Evolutionary conservation across 805 yeast species (phyloP).

Genomic region (Lachancea fermentati): DNA sequence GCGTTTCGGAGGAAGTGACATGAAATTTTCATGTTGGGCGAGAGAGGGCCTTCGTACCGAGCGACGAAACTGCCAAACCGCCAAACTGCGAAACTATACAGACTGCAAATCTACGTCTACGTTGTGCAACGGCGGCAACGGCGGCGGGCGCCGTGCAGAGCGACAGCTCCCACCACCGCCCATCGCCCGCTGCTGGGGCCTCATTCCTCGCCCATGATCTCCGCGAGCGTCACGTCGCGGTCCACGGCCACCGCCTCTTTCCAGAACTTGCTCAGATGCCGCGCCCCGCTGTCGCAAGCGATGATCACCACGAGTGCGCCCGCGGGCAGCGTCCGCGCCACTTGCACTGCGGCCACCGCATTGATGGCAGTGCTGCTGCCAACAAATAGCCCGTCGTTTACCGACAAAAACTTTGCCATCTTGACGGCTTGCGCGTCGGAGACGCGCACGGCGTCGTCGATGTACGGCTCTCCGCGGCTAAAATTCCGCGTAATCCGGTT

Average conservation of each 20-base stretch:
- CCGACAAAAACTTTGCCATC: conserved; percentile 82
- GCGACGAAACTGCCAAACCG: too few relatives aligned
- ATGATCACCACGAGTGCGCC: conserved; percentile 74
- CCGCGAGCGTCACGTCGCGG: conserved; percentile 31
- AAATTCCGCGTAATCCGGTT: conserved; percentile 84
- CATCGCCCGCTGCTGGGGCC: too few relatives aligned
- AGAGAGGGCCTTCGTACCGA: too few relatives aligned
- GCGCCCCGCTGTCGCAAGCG: conserved; percentile 86
- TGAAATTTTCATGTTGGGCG: not conserved
- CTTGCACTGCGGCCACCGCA: conserved; percentile 78
- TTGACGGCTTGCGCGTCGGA: conserved; percentile 72
- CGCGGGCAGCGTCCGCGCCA: conserved; percentile 44
- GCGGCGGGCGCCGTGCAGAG: too few relatives aligned
- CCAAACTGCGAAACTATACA: too few relatives aligned
- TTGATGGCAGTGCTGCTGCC: conserved; percentile 94
- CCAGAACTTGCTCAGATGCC: conserved; percentile 94
- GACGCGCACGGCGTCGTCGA: conserved; percentile 78
- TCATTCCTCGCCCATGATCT: too few relatives aligned
- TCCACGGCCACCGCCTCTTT: conserved; percentile 47
- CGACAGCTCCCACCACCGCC: too few relatives aligned
- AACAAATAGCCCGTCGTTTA: conserved; percentile 82
- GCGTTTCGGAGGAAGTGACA: not conserved
- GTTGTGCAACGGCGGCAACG: too few relatives aligned
- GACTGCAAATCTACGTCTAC: too few relatives aligned
- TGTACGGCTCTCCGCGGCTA: conserved; percentile 56